A percentile compares a stretch with the other conserved stretches of the same genome.
These are phyloP conservation scores for Plasmodium malariae DNA, from an alignment of 169 alveolate species.

Conservation along the genomic window DNA sequence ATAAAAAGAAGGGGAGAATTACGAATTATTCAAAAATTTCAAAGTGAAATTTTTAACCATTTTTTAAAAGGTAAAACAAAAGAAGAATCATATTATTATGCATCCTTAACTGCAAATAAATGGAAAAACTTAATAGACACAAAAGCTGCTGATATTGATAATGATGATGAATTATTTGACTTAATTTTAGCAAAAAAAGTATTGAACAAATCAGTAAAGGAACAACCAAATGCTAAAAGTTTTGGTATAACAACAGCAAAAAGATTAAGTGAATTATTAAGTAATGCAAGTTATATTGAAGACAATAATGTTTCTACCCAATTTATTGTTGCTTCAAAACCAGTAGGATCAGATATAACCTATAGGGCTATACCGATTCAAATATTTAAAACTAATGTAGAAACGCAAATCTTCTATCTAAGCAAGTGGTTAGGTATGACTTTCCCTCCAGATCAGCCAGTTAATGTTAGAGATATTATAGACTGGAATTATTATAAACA, in stretches of 20 bases:
- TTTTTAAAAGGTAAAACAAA: conserved; percentile 94
- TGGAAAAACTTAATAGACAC: conserved; percentile 94
- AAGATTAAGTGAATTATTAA: conserved; percentile 94
- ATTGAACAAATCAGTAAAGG: conserved; percentile 91
- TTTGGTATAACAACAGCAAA: conserved; percentile 96
- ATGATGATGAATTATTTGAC: conserved; percentile 94
- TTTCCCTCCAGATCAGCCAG: conserved; percentile 87
- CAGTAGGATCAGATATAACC: conserved; percentile 94
- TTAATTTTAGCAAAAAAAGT: conserved; percentile 94
- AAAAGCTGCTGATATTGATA: conserved; percentile 91
- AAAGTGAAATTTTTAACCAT: conserved; percentile 96
- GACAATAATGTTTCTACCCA: conserved; percentile 91
- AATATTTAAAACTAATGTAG: conserved; percentile 90
- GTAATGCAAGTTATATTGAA: conserved; percentile 86
- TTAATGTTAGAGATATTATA: conserved; percentile 92
- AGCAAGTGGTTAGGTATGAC: conserved; percentile 89
- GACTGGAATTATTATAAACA: conserved; percentile 98
- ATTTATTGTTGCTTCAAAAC: conserved; percentile 94
- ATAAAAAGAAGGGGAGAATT: conserved; percentile 99
- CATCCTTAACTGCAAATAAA: conserved; percentile 94
- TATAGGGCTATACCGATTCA: conserved; percentile 97
- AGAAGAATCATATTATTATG: conserved; percentile 95
- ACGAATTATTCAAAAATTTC: conserved; percentile 96
- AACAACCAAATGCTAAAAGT: conserved; percentile 94
- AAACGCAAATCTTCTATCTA: conserved; percentile 85